Base-by-base conservation (phyloP, 2,329 filamentous ascomycete species). In the Diaporthe amygdali region DNA sequence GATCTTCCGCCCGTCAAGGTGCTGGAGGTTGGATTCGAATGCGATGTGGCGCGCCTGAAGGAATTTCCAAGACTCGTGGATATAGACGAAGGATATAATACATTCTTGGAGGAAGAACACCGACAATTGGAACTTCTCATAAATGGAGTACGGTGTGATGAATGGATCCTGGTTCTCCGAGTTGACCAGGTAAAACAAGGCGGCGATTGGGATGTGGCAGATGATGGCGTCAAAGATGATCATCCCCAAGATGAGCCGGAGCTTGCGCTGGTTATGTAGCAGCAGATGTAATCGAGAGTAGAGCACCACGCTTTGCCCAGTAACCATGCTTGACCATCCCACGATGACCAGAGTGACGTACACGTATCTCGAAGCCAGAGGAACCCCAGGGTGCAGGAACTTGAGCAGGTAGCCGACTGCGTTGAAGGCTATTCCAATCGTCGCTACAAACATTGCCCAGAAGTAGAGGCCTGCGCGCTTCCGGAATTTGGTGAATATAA, bases 261-360 rank as follows among this genome's bases (percentile, higher is more conserved):
- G 79, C 20, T 84, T 78, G 27, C 79, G 77, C 9, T 83, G 81
- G 51, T 87, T 84, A 9, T 82, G 83, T 3, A 87, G 79, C 10
- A 90, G 83, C 3, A 90, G 81, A 74, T 89, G 86, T 2, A 90
- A 82, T 27, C 88, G 84, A 2, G 87, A 89, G 78, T 87, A 90
- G 3, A 90, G 81, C 10, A 90, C 88, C 27, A 88, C 74, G 1
- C 85, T 84, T 75, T 89, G 86, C 0, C 88, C 88, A n/a, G 86
- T 87, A 0, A 89, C 82, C 86, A 89, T 88, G 5, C 79, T 76
- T 76, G 82, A 86, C 87, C 87, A 89, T 1, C 87, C 87, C 59
- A 86, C 79, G 6, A 86, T 69, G 8, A 82, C 83, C 9, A 82
- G 78, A 2, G 79, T 79, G 4, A 81, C 54, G 47, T 79, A 80